Evolutionary conservation across 331 rosid species (phyloP).

Genomic region (Acacia concinna): DNA sequence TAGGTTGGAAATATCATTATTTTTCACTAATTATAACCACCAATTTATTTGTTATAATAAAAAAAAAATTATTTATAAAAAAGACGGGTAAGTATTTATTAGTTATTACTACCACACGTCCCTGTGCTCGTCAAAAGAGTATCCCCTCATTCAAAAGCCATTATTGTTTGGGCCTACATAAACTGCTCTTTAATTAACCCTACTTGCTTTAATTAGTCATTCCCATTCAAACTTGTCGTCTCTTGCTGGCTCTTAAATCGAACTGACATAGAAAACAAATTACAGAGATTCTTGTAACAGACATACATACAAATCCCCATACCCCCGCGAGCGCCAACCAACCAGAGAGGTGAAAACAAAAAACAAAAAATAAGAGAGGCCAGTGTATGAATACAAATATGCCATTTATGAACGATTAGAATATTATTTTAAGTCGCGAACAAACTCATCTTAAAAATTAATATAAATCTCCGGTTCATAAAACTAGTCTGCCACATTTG

Average conservation of each 20-base stretch:
- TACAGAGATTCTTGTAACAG: neutral
- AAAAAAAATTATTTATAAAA: too few species aligned
- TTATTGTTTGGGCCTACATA: constrained; percentile 38
- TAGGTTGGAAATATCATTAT: neutral
- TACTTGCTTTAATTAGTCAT: constrained; percentile 33
- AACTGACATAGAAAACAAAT: neutral
- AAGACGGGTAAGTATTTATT: too few species aligned
- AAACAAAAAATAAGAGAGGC: too few species aligned
- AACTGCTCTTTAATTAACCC: constrained; percentile 35
- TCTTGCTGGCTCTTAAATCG: neutral
- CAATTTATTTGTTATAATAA: too few species aligned
- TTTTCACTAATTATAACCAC: too few species aligned
- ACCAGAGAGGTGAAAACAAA: neutral
- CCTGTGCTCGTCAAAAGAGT: constrained; percentile 36
- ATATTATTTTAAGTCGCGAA: too few species aligned
- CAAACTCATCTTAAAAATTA: too few species aligned
- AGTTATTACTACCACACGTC: neutral
- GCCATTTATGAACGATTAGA: neutral
- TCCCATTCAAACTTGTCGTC: constrained; percentile 20
- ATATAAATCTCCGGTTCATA: too few species aligned
- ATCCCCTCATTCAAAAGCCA: constrained; percentile 46
- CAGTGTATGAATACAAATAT: neutral
- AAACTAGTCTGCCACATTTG: too few species aligned
- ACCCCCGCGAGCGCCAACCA: neutral
- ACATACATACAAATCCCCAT: neutral